Conservation (phyloP, 257 asterid species). For the Primulina huaijiensis region DNA sequence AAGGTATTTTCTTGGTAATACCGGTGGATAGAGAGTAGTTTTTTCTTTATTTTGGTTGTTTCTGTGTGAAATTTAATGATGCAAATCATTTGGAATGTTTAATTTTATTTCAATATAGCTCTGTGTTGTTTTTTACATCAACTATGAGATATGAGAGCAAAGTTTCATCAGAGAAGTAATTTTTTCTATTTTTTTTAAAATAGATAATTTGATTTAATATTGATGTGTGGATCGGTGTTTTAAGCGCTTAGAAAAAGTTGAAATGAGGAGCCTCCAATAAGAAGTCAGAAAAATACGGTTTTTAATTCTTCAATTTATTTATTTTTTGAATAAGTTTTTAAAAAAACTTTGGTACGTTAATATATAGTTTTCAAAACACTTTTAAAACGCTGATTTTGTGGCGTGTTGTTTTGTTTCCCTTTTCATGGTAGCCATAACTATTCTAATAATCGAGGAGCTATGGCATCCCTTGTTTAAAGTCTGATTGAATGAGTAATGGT, state of each 20-base stretch:
- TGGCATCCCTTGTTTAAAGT: not conserved
- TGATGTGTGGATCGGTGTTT: not conserved
- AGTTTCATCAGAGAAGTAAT: not conserved
- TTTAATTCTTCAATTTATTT: not conserved
- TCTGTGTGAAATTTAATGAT: not conserved
- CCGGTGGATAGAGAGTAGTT: not conserved
- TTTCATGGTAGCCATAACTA: no score
- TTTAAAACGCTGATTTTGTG: no score
- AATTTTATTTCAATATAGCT: not conserved
- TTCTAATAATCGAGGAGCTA: no score
- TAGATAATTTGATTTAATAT: no score
- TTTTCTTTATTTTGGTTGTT: not conserved
- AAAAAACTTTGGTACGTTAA: no score
- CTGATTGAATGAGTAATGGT: constrained; percentile 10
- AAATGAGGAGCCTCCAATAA: not conserved
- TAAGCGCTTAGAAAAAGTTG: not conserved
- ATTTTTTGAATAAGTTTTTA: no score
- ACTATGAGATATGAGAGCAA: not conserved
- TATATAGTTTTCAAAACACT: no score
- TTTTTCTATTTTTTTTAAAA: no score
- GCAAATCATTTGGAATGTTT: not conserved
- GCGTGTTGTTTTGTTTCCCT: no score
- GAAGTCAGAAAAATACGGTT: not conserved
- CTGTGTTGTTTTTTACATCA: not conserved
- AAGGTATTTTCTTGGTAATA: constrained; percentile 34